Percentiles rank a stretch among this genome's conserved stretches.
These are phyloP conservation scores for Colletotrichum coccodes DNA, from an alignment of 2,329 filamentous ascomycete genomes.

Conservation along the genomic window DNA sequence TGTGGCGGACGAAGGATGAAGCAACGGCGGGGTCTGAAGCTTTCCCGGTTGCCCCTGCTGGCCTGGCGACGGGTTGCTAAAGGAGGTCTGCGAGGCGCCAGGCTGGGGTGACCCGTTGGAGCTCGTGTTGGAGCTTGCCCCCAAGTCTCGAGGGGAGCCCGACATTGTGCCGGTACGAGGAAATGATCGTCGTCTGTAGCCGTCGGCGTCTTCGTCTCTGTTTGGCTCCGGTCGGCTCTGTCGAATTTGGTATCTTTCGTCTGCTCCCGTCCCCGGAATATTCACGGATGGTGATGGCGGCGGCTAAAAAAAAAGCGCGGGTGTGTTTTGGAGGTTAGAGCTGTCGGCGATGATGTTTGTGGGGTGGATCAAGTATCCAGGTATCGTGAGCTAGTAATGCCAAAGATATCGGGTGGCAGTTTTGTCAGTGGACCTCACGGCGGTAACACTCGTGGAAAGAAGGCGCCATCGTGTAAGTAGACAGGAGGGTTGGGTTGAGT, in stretches of 20 bases:
- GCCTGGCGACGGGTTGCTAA: background rate
- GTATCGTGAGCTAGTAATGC: background rate
- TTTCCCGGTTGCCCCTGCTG: background rate
- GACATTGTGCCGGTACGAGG: constrained; percentile 17
- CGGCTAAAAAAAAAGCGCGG: background rate
- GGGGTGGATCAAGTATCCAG: background rate
- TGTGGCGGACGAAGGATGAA: constrained; percentile 11
- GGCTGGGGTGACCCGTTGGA: constrained; percentile 11
- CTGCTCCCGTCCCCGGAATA: background rate
- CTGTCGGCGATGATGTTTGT: constrained; percentile 1
- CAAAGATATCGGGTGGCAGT: background rate
- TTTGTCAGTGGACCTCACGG: constrained; percentile 26
- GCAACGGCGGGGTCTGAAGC: constrained; percentile 16
- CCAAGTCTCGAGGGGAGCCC: constrained; percentile 5
- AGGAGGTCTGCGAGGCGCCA: background rate
- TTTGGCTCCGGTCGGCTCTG: too few species aligned
- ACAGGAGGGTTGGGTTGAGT: background rate
- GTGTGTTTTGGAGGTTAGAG: background rate
- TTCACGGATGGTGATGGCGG: background rate
- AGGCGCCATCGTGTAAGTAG: constrained; percentile 22
- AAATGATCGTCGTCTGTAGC: constrained; percentile 14
- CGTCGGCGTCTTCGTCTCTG: background rate
- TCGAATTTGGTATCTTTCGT: too few species aligned
- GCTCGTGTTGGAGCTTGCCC: constrained; percentile 8
- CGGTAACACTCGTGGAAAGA: constrained; percentile 17